Conservation (phyloP, 139 green algal species). For the Eudorina sp. region DNA sequence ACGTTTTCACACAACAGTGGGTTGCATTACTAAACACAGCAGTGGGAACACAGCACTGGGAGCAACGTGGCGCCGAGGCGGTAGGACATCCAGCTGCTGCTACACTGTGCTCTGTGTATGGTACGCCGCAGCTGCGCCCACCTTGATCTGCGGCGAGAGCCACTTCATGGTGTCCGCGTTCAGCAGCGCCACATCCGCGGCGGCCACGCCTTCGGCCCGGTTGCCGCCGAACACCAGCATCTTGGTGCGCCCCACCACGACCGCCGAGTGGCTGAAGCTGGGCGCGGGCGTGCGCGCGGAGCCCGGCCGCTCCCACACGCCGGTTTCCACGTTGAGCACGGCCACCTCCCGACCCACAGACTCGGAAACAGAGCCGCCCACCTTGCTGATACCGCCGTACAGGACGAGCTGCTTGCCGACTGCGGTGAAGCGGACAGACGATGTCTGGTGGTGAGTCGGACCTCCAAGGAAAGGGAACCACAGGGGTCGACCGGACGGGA, state of each 20-base stretch:
- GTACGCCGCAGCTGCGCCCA: background rate
- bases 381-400: constrained; percentile 61
- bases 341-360: constrained; percentile 60
- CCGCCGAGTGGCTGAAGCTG: constrained; percentile 41
- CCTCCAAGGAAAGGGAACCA: no score
- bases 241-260: constrained; percentile 65
- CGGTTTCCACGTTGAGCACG: constrained; percentile 66
- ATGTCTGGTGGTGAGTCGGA: no score
- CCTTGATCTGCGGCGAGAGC: constrained; percentile 56
- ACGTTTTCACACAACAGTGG: no score
- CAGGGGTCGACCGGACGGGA: no score
- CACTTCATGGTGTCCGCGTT: constrained; percentile 67
- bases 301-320: constrained; percentile 64
- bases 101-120: no score
- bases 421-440: constrained; percentile 19
- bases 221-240: constrained; percentile 60
- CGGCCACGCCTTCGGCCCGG: constrained; percentile 22
- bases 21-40: no score
- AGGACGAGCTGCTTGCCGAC: constrained; percentile 74
- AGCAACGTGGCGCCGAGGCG: no score
- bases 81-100: no score
- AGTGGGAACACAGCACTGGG: no score
- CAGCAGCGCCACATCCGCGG: constrained; percentile 49
- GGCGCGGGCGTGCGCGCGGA: constrained; percentile 33
- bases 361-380: constrained; percentile 45